Conservation (phyloP, 2,329 filamentous ascomycete species). For the Ophiostoma fasciatum region DNA sequence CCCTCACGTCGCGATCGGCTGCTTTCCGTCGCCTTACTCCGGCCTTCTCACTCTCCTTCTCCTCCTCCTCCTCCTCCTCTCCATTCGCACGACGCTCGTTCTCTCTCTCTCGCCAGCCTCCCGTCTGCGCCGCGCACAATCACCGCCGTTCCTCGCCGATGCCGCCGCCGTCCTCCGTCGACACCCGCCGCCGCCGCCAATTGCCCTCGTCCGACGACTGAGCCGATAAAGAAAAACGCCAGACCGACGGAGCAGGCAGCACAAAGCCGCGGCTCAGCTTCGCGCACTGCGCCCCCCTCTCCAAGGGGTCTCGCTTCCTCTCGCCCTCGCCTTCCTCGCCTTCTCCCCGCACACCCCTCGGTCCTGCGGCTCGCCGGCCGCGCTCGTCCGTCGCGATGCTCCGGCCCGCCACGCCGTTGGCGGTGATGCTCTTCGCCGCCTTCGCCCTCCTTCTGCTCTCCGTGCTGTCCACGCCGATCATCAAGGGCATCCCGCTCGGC, state of each 20-base stretch:
- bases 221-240: neutral
- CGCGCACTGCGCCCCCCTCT: too few relatives aligned
- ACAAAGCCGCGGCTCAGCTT: too few relatives aligned
- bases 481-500: constrained; percentile 71
- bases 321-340: too few relatives aligned
- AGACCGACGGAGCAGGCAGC: too few relatives aligned
- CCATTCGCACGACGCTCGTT: neutral
- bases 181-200: too few relatives aligned
- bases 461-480: constrained; percentile 80
- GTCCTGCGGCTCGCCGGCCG: too few relatives aligned
- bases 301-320: too few relatives aligned
- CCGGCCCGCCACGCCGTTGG: constrained; percentile 82
- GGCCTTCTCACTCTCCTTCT: too few relatives aligned
- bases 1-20: too few relatives aligned
- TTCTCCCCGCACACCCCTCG: too few relatives aligned
- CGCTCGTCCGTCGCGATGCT: constrained; percentile 61
- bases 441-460: constrained; percentile 77
- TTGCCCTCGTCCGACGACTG: neutral
- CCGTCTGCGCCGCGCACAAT: neutral
- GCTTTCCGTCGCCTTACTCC: too few relatives aligned
- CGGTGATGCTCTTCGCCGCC: constrained; percentile 69
- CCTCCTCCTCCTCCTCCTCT: neutral
- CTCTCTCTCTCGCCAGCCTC: neutral
- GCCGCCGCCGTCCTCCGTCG: neutral
- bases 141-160: neutral